phyloP scores from a whole-genome alignment of 2,329 filamentous ascomycete species.

The Clarireedia homoeocarpa region DNA sequence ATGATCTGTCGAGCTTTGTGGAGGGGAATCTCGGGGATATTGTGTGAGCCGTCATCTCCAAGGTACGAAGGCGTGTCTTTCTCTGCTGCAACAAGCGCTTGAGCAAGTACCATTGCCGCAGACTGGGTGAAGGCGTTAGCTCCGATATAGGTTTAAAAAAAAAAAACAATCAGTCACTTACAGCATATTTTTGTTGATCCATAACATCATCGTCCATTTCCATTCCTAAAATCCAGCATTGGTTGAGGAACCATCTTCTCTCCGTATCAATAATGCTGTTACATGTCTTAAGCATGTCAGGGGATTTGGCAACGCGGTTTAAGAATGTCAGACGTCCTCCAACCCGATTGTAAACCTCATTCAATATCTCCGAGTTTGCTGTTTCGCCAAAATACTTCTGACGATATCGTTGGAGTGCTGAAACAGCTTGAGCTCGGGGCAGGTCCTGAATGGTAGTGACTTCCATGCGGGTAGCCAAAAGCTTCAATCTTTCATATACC shows the following conservation, averaged over 20 bases:
- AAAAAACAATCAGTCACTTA: slow-evolving; percentile 37
- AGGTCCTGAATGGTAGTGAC: slow-evolving; percentile 81
- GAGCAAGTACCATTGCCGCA: slow-evolving; percentile 87
- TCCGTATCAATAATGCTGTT: slow-evolving; percentile 62
- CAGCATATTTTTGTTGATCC: slow-evolving; percentile 93
- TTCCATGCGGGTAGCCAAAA: slow-evolving; percentile 89
- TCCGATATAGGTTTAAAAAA: background rate
- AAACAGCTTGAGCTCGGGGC: slow-evolving; percentile 67
- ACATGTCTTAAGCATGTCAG: slow-evolving; percentile 73
- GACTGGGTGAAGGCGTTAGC: slow-evolving; percentile 41
- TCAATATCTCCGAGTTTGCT: slow-evolving; percentile 47
- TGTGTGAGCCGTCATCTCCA: slow-evolving; percentile 14
- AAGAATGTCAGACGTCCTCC: slow-evolving; percentile 85
- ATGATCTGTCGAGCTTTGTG: slow-evolving; percentile 85
- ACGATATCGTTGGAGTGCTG: slow-evolving; percentile 74
- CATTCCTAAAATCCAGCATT: slow-evolving; percentile 67
- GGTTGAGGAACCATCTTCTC: slow-evolving; percentile 73
- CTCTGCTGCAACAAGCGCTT: slow-evolving; percentile 80
- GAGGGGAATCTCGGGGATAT: slow-evolving; percentile 68
- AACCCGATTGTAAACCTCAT: slow-evolving; percentile 76
- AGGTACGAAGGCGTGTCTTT: slow-evolving; percentile 27
- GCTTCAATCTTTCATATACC: slow-evolving; percentile 93
- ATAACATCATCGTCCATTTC: slow-evolving; percentile 96
- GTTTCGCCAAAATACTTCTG: slow-evolving; percentile 64
- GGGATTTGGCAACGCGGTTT: slow-evolving; percentile 80